These are phyloP conservation scores for Stephanodiscus triporus DNA, from an alignment of 108 stramenopile species.

Conservation along the genomic window DNA sequence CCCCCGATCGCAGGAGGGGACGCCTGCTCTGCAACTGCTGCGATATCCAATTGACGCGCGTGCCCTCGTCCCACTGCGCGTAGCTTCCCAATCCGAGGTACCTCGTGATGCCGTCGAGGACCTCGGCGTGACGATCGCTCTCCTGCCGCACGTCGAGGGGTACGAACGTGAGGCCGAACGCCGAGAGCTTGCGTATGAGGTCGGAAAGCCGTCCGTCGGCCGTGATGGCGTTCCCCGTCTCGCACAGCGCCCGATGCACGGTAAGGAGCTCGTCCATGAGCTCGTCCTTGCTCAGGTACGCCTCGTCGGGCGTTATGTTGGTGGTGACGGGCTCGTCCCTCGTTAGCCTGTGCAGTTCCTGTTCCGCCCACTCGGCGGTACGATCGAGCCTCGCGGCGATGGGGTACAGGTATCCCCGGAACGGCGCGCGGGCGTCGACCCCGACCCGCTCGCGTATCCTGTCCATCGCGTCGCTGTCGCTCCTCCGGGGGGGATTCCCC, in stretches of 20 bases:
- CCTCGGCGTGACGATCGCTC: slow-evolving; percentile 90
- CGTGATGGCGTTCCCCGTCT: slow-evolving; percentile 76
- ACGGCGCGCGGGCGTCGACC: slow-evolving; percentile 66
- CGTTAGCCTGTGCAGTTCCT: slow-evolving; percentile 48
- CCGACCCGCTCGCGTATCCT: slow-evolving; percentile 61
- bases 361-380: slow-evolving; percentile 70
- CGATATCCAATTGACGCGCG: slow-evolving; percentile 89
- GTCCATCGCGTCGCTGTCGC: slow-evolving; percentile 29
- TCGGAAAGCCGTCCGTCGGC: slow-evolving; percentile 91
- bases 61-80: slow-evolving; percentile 89
- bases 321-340: slow-evolving; percentile 27
- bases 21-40: slow-evolving; percentile 84
- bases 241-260: slow-evolving; percentile 80
- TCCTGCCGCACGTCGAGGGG: slow-evolving; percentile 97
- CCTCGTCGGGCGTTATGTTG: slow-evolving; percentile 33
- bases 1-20: slow-evolving; percentile 84
- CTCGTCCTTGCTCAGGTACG: slow-evolving; percentile 71
- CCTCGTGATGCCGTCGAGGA: slow-evolving; percentile 90
- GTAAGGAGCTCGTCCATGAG: slow-evolving; percentile 81
- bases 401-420: slow-evolving; percentile 63
- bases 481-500: slow-evolving; percentile 42
- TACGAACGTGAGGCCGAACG: slow-evolving; percentile 93
- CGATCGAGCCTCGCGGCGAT: slow-evolving; percentile 64
- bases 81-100: slow-evolving; percentile 93
- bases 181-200: slow-evolving; percentile 84